Evolutionary conservation across 2,329 filamentous ascomycete species (phyloP).

Genomic region (Leptodontidium sp.): DNA sequence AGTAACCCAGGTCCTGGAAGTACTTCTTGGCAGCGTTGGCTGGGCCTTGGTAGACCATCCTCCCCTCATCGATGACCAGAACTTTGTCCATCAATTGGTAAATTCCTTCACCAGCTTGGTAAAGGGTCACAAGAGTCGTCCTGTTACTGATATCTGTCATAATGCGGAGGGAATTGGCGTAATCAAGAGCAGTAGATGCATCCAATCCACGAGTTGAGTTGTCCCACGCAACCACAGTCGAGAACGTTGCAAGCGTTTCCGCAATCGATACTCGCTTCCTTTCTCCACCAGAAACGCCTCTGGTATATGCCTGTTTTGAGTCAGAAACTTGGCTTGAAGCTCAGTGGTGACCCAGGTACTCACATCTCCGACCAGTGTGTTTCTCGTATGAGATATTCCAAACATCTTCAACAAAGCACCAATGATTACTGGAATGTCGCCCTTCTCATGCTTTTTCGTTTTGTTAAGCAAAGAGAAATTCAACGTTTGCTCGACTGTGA

Average conservation of each 20-base stretch:
- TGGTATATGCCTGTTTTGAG: constrained; percentile 53
- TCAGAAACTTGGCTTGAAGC: constrained; percentile 12
- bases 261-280: constrained; percentile 81
- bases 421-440: constrained; percentile 73
- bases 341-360: constrained; percentile 49
- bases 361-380: constrained; percentile 77
- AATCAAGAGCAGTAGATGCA: constrained; percentile 79
- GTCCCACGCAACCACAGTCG: constrained; percentile 79
- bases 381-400: constrained; percentile 76
- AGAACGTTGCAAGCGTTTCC: constrained; percentile 77
- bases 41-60: constrained; percentile 71
- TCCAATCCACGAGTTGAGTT: constrained; percentile 82
- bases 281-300: constrained; percentile 82
- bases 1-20: constrained; percentile 70
- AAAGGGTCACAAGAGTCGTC: constrained; percentile 72
- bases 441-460: constrained; percentile 71
- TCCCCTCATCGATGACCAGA: constrained; percentile 76
- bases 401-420: constrained; percentile 79
- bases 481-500: constrained; percentile 82
- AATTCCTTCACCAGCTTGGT: constrained; percentile 74
- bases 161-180: constrained; percentile 71
- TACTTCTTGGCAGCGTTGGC: constrained; percentile 69
- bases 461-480: constrained; percentile 79
- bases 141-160: constrained; percentile 80
- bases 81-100: constrained; percentile 83